Conservation (phyloP, 2,329 filamentous ascomycete genomes). For the Esteya vermicola region DNA sequence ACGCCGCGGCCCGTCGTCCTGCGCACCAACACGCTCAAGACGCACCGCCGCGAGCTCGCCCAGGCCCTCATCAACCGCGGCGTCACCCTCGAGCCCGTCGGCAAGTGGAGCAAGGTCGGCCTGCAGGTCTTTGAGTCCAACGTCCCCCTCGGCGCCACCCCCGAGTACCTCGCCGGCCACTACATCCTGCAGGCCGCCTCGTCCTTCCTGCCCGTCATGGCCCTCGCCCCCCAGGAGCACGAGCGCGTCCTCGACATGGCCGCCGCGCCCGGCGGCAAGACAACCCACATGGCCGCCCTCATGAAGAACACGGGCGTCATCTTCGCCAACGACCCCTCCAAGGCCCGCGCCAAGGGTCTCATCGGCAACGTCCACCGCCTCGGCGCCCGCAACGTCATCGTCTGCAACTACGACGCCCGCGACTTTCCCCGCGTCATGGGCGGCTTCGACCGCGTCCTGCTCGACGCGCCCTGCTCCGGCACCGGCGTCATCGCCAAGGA, state of each 20-base stretch:
- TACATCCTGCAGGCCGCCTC: slow-evolving; percentile 96
- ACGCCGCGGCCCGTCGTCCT: slow-evolving; percentile 79
- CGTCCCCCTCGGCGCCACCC: slow-evolving; percentile 77
- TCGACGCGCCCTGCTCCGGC: slow-evolving; percentile 91
- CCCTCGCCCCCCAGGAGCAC: slow-evolving; percentile 81
- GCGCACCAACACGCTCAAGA: slow-evolving; percentile 86
- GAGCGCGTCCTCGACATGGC: slow-evolving; percentile 92
- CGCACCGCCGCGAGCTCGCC: slow-evolving; percentile 63
- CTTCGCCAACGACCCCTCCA: slow-evolving; percentile 94
- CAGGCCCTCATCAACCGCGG: slow-evolving; percentile 91
- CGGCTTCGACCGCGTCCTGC: slow-evolving; percentile 85
- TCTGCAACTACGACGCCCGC: slow-evolving; percentile 88
- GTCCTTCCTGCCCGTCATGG: slow-evolving; percentile 96
- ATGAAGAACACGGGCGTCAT: slow-evolving; percentile 97
- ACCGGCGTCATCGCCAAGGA: slow-evolving; percentile 98
- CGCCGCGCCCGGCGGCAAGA: slow-evolving; percentile 89
- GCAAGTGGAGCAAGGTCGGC: slow-evolving; percentile 97
- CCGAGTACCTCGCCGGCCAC: slow-evolving; percentile 92
- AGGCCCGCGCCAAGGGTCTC: slow-evolving; percentile 83
- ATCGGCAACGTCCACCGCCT: slow-evolving; percentile 97
- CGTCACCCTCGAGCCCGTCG: slow-evolving; percentile 89
- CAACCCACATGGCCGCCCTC: slow-evolving; percentile 86
- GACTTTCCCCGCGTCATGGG: slow-evolving; percentile 92
- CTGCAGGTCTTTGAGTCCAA: slow-evolving; percentile 90
- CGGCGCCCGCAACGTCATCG: slow-evolving; percentile 83